Base-by-base conservation (phyloP, 305 asterid genomes). In the Fraxinus platypoda region DNA sequence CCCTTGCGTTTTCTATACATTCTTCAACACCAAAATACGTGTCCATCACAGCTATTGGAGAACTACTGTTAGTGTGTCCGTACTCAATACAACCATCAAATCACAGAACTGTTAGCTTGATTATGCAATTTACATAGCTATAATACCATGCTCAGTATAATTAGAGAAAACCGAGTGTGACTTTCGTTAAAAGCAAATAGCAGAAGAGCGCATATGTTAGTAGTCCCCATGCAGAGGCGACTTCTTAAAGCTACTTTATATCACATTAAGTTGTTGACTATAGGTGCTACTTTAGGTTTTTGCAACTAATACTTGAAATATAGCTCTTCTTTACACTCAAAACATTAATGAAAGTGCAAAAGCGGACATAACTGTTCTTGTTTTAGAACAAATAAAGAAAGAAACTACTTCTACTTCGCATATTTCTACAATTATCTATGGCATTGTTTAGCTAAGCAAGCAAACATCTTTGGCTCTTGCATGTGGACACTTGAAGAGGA, bases 1-100 rank as follows among this genome's bases (percentile, higher is more conserved):
- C 73, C 33, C 73, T 23, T 8, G 11, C 34, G 4, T 64, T 64
- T 64, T 23, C 73, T 64, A 62, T 59, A 59, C 71, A n/a, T 21
- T 19, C 71, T 23, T 59, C 71, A 59, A 62, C 71, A 62, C 71
- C 15, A 62, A 62, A 62, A 21, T 25, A 62, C 13, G 3, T 23
- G 12, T 62, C 71, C 71, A 62, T 62, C 71, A 62, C 71, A 62
- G 30, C 31, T 21, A 62, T 19, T 62, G 33, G 4, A 23, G 31
- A 64, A 64, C 33, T 9, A 74, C 26, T 71, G 49, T 62, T 66
- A 28, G 26, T 34, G 66, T 38, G 74, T 15, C 68, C 2, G 0
- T 43, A 26, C 17, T 66, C 78, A 9, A 52, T 13, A 80, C 19
- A 75, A 77, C 26, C 77, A 87, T 38, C 64, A 35, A 23, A 73